A percentile compares a stretch with the other conserved stretches of the same genome.
These are phyloP conservation scores for Gilbertella persicaria DNA, from an alignment of 371 early-diverging fungal genomes.

Conservation along the genomic window DNA sequence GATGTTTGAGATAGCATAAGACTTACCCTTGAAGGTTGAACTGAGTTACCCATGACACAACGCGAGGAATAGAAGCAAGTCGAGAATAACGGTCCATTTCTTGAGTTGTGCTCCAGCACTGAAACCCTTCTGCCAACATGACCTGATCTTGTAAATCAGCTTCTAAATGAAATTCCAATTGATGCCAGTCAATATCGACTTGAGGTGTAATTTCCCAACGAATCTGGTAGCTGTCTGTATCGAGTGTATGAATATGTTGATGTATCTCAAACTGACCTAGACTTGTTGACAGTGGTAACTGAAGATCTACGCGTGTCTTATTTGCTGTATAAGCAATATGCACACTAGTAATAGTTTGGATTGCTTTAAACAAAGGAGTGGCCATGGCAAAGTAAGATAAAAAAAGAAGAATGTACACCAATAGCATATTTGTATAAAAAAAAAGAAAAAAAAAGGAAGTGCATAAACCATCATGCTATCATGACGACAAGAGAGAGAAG, in stretches of 20 bases:
- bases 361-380: too few species aligned
- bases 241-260: background rate
- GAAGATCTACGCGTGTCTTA: background rate
- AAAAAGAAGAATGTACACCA: background rate
- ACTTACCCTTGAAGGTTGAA: conserved; percentile 49
- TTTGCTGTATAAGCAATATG: background rate
- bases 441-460: background rate
- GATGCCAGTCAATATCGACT: background rate
- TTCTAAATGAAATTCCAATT: conserved; percentile 27
- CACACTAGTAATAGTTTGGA: too few species aligned
- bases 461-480: too few species aligned
- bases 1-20: conserved; percentile 3
- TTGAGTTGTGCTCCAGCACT: conserved; percentile 55
- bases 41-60: conserved; percentile 43
- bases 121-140: conserved; percentile 59
- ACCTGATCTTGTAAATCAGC: conserved; percentile 29
- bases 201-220: background rate
- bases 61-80: conserved; percentile 33
- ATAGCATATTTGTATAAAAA: background rate
- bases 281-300: background rate
- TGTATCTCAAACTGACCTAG: background rate
- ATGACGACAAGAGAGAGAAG: too few species aligned
- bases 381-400: background rate
- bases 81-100: conserved; percentile 29
- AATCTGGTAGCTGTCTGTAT: background rate